Evolutionary conservation across 2,329 filamentous ascomycete genomes (phyloP), one percentile per base, ranked within the genome.

Genomic region (Penicillium sp.): DNA sequence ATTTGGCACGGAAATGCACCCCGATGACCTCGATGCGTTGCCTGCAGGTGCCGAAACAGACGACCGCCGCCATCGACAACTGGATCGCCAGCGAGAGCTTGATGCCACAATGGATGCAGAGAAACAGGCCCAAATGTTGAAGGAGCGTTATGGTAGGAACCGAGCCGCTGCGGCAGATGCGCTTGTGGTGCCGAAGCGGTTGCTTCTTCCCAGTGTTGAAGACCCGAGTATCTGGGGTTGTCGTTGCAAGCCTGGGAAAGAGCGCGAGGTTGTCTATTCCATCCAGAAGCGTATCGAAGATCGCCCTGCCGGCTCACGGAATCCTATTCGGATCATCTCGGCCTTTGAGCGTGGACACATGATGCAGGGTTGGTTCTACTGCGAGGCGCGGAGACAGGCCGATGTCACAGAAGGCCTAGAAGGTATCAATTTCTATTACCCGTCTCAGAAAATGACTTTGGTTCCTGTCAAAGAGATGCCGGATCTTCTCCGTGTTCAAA

Each of bases 381-480:
- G 96, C 25, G 92, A 98, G 66, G 90, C 92, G 9, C 79, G 84
- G 51, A 79, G 85, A 45, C 84, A 92, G 60, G 85, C 85, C 30
- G 88, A 95, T 64, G 86, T 96, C 50, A 71, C 89, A 56, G 74
- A 81, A 35, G 85, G 87, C 6, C 72, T 95, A 28, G 85, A 95
- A 45, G 85, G 82, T 28, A 78, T 98, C 56, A 77, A 86, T 44
- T 88, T 95, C 57, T 84, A 94, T 25, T 98, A 95, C 61, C 85
- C 90, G 37, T 80, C 87, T 39, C 84, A 79, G 17, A 92, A 88
- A 65, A 82, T 92, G 68, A 78, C 89, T 30, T 72, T 96, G 35
- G 87, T 98, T 28, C 86, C 92, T 32, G 88, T 96, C 56, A 94
- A 94, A 63, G 92, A 98, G 65, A 95, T 95, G 82, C 90, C 92